phyloP scores from a whole-genome alignment of 345 rosid genomes.

The Salix suchowensis region DNA sequence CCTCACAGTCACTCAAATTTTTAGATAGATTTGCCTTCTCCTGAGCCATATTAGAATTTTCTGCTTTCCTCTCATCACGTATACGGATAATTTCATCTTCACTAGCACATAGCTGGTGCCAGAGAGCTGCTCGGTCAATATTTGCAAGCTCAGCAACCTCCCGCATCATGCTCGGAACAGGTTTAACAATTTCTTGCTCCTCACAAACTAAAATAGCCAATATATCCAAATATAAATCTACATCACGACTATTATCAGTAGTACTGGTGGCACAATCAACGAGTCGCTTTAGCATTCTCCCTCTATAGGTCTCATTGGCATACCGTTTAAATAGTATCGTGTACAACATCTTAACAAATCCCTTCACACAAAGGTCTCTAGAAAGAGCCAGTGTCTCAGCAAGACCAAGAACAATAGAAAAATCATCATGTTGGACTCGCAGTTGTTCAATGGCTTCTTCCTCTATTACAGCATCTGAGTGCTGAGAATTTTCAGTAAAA shows the following conservation, averaged over 20 bases:
- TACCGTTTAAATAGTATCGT: slow-evolving; percentile 76
- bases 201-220: slow-evolving; percentile 74
- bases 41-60: slow-evolving; percentile 53
- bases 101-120: slow-evolving; percentile 80
- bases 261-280: slow-evolving; percentile 75
- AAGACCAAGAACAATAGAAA: slow-evolving; percentile 70
- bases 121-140: slow-evolving; percentile 85
- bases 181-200: slow-evolving; percentile 71
- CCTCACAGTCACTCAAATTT: slow-evolving; percentile 76
- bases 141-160: slow-evolving; percentile 88
- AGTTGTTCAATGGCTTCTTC: slow-evolving; percentile 64
- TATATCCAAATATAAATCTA: slow-evolving; percentile 71
- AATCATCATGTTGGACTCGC: slow-evolving; percentile 61
- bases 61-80: slow-evolving; percentile 68
- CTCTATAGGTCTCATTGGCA: slow-evolving; percentile 72
- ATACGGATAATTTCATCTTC: slow-evolving; percentile 72
- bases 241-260: slow-evolving; percentile 55
- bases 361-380: slow-evolving; percentile 64
- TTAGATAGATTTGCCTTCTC: slow-evolving; percentile 64
- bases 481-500: slow-evolving; percentile 48
- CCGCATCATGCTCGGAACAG: slow-evolving; percentile 77
- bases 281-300: slow-evolving; percentile 79
- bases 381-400: slow-evolving; percentile 87
- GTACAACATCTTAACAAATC: slow-evolving; percentile 79
- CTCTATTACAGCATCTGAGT: slow-evolving; percentile 49